Evolutionary conservation across 345 rosid genomes (phyloP), one percentile per base, ranked within the genome.

Genomic region (Rubroshorea leprosula): DNA sequence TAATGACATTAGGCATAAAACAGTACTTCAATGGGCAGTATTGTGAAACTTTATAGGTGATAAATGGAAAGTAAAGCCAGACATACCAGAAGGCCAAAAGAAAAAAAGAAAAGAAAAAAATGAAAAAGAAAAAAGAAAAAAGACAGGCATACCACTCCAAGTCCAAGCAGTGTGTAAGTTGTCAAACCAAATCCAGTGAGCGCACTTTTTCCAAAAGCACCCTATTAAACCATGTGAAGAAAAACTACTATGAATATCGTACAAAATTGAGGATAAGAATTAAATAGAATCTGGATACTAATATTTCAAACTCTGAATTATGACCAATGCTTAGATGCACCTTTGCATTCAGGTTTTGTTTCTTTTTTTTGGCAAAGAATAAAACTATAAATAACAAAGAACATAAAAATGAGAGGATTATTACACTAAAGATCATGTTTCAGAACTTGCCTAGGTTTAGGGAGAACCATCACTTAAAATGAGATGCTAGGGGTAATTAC

Each of bases 91-190:
- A n/a, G n/a, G n/a, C n/a, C n/a, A n/a, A n/a, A n/a, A n/a, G n/a
- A n/a, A n/a, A n/a, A n/a, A n/a, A n/a, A n/a, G n/a, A n/a, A n/a
- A n/a, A n/a, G n/a, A n/a, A n/a, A n/a, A n/a, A n/a, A n/a, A n/a
- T n/a, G n/a, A n/a, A n/a, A n/a, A n/a, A n/a, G n/a, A n/a, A n/a
- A n/a, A n/a, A n/a, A n/a, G n/a, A n/a, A n/a, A n/a, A n/a, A n/a
- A n/a, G n/a, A n/a, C n/a, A 27, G 26, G 60, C 83, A 60, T 83
- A 86, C 95, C 89, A 86, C 93, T 82, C 93, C 90, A 46, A 92
- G 67, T 66, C 98, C 96, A 60, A 92, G 90, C 79, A 89, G 63
- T 14, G 86, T 67, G 73, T 83, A 89, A 41, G 96, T 84, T 61
- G 88, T 58, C 83, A 92, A 68, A 72, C 95, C 92, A 73, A 73